These are phyloP conservation scores for Limnomonas spitsbergensis DNA, from an alignment of 139 green algal species.

Conservation along the genomic window DNA sequence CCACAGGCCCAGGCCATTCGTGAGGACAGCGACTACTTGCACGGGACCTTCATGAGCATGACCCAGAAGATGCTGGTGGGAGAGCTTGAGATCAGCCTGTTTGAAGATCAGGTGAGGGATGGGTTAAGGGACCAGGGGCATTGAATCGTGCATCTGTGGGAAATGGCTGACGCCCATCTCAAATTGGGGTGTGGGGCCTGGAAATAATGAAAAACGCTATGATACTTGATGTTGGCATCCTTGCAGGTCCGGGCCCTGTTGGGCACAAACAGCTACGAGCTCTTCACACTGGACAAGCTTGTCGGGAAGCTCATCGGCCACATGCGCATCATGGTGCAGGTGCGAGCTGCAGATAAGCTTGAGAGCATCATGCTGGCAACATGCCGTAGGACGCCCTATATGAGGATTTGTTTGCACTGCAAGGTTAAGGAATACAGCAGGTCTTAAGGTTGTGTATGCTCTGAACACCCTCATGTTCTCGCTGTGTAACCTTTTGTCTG, in stretches of 20 bases:
- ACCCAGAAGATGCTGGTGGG: slow-evolving; percentile 47
- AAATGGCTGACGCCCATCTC: too few relatives aligned
- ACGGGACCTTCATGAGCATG: slow-evolving; percentile 54
- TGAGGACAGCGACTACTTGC: slow-evolving; percentile 19
- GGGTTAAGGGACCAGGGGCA: too few relatives aligned
- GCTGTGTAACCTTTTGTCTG: too few relatives aligned
- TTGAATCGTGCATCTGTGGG: too few relatives aligned
- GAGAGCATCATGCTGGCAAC: neutral
- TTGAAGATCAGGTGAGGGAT: slow-evolving; percentile 61
- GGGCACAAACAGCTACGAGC: slow-evolving; percentile 85
- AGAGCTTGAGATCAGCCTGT: slow-evolving; percentile 56
- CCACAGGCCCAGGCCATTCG: neutral
- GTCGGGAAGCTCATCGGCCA: slow-evolving; percentile 89
- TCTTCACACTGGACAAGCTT: slow-evolving; percentile 96
- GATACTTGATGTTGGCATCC: too few relatives aligned
- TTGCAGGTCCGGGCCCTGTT: slow-evolving; percentile 47
- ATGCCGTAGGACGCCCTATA: neutral
- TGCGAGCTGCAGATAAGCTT: neutral
- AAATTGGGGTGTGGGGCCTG: too few relatives aligned
- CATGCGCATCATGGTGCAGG: slow-evolving; percentile 53
- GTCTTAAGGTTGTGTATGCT: too few relatives aligned
- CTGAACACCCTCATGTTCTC: too few relatives aligned
- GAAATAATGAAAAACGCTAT: too few relatives aligned
- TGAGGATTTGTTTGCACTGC: too few relatives aligned
- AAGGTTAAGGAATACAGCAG: too few relatives aligned